These are phyloP conservation scores for Artemisia annua DNA, from an alignment of 129 eudicot species.

Conservation along the genomic window DNA sequence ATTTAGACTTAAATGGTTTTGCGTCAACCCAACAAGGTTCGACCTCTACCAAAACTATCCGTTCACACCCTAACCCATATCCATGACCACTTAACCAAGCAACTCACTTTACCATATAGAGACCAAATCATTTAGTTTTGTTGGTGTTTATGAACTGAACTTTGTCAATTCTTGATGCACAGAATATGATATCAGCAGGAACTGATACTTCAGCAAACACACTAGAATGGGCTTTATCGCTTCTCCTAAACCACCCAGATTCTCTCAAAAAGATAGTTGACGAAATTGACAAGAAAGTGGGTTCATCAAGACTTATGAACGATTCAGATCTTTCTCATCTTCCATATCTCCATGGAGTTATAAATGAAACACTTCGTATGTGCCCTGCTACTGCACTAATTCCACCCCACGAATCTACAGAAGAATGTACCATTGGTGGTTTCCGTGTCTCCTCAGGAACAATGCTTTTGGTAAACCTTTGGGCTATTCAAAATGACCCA, in stretches of 20 bases:
- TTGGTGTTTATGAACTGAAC: not conserved
- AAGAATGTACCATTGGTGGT: constrained; percentile 48
- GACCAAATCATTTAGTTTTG: too few species aligned
- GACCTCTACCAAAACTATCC: too few species aligned
- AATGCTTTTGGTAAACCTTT: constrained; percentile 47
- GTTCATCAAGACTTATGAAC: constrained; percentile 35
- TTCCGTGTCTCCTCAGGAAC: constrained; percentile 43
- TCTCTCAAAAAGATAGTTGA: constrained; percentile 29
- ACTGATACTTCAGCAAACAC: constrained; percentile 46
- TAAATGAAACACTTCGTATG: constrained; percentile 55
- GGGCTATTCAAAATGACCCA: constrained; percentile 50
- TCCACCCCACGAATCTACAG: constrained; percentile 53
- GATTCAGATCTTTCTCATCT: constrained; percentile 50
- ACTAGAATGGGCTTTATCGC: constrained; percentile 56
- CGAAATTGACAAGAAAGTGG: constrained; percentile 41
- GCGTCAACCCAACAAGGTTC: too few species aligned
- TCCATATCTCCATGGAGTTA: constrained; percentile 50
- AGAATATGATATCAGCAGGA: constrained; percentile 43
- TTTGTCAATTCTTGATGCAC: not conserved
- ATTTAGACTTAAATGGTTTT: too few species aligned
- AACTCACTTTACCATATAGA: not conserved
- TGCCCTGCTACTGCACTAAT: constrained; percentile 49
- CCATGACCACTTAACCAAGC: too few species aligned
- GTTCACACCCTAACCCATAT: too few species aligned
- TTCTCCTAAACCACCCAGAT: constrained; percentile 43